Evolutionary conservation across 2,329 filamentous ascomycete species (phyloP).

Genomic region (Fusarium caatingaense): DNA sequence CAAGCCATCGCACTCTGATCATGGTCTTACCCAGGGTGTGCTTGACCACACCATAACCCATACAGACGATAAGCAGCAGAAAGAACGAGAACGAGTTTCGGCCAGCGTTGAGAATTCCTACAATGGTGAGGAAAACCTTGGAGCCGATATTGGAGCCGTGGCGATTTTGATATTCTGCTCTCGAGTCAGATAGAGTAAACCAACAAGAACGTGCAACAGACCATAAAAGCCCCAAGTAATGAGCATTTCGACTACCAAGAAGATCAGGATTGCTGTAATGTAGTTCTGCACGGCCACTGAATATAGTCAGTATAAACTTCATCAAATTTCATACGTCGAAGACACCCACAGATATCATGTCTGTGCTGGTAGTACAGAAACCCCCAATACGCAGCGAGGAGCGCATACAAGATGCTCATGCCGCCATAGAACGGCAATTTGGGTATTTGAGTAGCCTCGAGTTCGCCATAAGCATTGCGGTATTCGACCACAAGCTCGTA

Average conservation of each 20-base stretch:
- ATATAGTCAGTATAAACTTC: conserved; percentile 17
- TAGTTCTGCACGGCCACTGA: conserved; percentile 96
- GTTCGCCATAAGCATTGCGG: conserved; percentile 94
- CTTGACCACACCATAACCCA: conserved; percentile 99
- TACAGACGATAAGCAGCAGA: conserved; percentile 95
- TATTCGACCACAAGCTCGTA: conserved; percentile 90
- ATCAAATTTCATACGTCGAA: neutral
- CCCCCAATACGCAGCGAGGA: conserved; percentile 86
- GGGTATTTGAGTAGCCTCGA: conserved; percentile 93
- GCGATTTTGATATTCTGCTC: conserved; percentile 86
- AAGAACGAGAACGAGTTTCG: conserved; percentile 99
- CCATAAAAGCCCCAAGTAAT: conserved; percentile 99
- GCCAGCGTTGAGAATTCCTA: conserved; percentile 92
- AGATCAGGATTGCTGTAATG: conserved; percentile 95
- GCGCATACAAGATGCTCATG: conserved; percentile 91
- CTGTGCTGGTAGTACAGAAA: conserved; percentile 96
- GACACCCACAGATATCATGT: conserved; percentile 80
- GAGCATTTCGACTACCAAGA: conserved; percentile 94
- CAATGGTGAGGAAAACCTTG: conserved; percentile 88
- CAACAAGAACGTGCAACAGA: conserved; percentile 52
- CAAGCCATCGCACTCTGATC: conserved; percentile 91
- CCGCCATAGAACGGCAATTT: conserved; percentile 98
- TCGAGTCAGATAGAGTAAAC: conserved; percentile 47
- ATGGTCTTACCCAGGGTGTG: conserved; percentile 91
- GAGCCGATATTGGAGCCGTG: conserved; percentile 85